Base-by-base conservation (phyloP, 768 basidiomycete species). In the Hydnum rufescens region DNA sequence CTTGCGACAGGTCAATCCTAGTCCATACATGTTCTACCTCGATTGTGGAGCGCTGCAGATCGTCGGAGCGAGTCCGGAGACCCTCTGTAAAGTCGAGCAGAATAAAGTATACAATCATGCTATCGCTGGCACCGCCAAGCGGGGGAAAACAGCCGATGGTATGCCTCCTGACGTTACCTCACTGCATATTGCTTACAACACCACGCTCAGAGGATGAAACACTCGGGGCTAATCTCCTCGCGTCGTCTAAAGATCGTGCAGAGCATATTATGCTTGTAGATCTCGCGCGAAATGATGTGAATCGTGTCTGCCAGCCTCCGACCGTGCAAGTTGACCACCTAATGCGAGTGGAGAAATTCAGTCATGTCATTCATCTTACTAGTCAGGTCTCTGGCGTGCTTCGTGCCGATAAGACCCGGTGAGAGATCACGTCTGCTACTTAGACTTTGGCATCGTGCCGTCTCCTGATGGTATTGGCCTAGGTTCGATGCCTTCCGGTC, bases 201-300 rank as follows among this genome's bases (percentile, higher is more conserved):
- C 13, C 8, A 26, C 52, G 77, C 65, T 30, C 62, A 96, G 95
- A 99, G 82, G 95, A 99, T 63, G 76, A 76, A 54, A 68, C 70
- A 55, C 70, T 97, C 4, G 82, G 82, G 5, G 71, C 76, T 16
- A 75, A 77, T 32, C 72, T 99, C 13, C 67, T 79, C 30, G 72
- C 76, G 23, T 95, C 89, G 0, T 85, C 86, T 59, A 99, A 99
- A 65, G 95, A 99, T 62, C 74, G 87, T 29, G 90, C 95, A 39
- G 95, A 99, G 63, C 93, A 99, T 63, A 89, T 97, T 64, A 97
- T 97, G 95, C 78, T 99, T 53, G 88, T 96, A 53, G 95, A 99
- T 66, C 74, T 99, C 53, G 95, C 95, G 4, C 74, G 95, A 18
- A 99, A 99, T 69, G 95, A 99, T 62, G 93, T 99, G 52, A 97